Conservation (phyloP, 495 filamentous ascomycete genomes). For the Penicillium longicatenatum region DNA sequence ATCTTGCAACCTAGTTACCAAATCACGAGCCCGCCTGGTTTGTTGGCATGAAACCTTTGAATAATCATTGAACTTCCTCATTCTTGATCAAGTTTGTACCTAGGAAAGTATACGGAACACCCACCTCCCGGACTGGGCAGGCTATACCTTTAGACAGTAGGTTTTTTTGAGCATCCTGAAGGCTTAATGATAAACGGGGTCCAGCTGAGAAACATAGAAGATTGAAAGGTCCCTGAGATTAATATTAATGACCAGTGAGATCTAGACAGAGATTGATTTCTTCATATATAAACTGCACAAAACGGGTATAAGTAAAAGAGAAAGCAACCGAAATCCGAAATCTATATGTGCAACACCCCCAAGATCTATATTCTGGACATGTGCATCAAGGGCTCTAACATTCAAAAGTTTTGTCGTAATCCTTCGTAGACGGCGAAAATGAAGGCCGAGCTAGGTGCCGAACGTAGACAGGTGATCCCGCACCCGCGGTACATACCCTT, state of each 20-base stretch:
- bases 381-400: not conserved
- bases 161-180: no score
- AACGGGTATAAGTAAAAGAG: conserved; percentile 2
- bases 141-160: no score
- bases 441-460: conserved; percentile 92
- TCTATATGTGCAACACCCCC: conserved; percentile 1
- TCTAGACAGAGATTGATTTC: not conserved
- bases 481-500: conserved; percentile 90
- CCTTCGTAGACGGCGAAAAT: conserved; percentile 94
- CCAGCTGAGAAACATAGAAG: no score
- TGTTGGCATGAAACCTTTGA: no score
- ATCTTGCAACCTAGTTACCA: no score
- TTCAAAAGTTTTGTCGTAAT: conserved; percentile 64
- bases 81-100: no score
- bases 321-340: conserved; percentile 4
- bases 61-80: no score
- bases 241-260: not conserved
- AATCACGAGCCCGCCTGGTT: no score
- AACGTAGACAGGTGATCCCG: conserved; percentile 84
- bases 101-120: no score
- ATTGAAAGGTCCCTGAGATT: no score
- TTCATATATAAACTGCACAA: not conserved
- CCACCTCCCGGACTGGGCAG: no score
- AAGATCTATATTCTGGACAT: not conserved
- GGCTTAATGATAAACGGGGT: no score